Evolutionary conservation across 176 grass and related monocot species (phyloP).

Genomic region (Triticum monococcum): DNA sequence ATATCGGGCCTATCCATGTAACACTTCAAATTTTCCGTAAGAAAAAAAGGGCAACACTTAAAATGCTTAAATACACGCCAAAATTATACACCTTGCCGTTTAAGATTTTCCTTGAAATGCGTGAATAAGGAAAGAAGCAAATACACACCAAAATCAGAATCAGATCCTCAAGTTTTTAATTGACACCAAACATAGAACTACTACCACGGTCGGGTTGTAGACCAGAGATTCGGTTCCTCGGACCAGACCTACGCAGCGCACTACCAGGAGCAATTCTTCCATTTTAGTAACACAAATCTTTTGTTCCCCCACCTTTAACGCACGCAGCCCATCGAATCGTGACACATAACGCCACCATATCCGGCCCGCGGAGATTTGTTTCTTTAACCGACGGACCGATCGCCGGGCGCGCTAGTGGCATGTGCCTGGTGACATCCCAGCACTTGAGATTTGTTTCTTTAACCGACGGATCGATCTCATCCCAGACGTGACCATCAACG

Average conservation of each 20-base stretch:
- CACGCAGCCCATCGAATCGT: not conserved
- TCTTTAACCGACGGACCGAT: constrained; percentile 14
- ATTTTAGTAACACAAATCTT: not conserved
- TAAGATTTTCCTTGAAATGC: not conserved
- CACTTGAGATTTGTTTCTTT: no score
- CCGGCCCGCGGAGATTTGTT: constrained; percentile 28
- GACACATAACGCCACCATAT: constrained; percentile 3
- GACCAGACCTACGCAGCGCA: not conserved
- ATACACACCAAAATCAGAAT: not conserved
- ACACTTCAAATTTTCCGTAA: not conserved
- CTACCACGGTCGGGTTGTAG: not conserved
- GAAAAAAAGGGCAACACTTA: not conserved
- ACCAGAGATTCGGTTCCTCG: not conserved
- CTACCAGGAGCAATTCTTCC: not conserved
- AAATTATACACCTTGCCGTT: not conserved
- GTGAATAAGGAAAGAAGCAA: not conserved
- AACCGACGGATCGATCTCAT: no score
- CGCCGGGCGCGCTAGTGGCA: not conserved
- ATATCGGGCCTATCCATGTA: not conserved
- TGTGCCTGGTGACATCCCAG: constrained; percentile 33
- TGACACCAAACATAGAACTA: not conserved
- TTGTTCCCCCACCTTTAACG: not conserved
- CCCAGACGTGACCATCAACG: constrained; percentile 31
- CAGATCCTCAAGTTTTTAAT: not conserved
- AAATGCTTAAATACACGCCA: not conserved